Evolutionary conservation across 805 yeast genomes (phyloP), one percentile per base, ranked within the genome.

Genomic region (Teunomyces pallodes): DNA sequence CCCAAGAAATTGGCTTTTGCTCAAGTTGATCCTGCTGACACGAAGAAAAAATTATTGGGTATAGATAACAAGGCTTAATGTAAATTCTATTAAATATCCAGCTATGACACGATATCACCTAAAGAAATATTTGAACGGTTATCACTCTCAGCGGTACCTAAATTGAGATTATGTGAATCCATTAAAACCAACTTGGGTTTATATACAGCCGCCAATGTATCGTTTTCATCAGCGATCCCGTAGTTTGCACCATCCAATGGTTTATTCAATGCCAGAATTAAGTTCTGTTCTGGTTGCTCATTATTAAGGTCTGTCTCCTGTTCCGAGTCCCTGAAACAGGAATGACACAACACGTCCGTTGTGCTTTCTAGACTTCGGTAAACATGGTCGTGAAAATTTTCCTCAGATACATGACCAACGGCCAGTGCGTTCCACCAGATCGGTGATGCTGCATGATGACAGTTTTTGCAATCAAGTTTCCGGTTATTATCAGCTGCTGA

Each of bases 231-330:
- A 5, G 5, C 24, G 7, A 72, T 54, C 0, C 76, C 76, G 46
- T 65, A 70, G 13, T 57, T 54, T 9, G 55, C 60, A 1, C 73
- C 76, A 27, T 51, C 53, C 12, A 72, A 49, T 2, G 73, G 74
- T 41, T 59, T 57, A 29, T 57, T 56, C 13, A 72, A 54, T 5
- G 58, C 30, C 24, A 61, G 61, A 8, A 59, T 36, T 14, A 65
- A 59, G 12, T 54, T 53, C 9, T 29, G 52, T 49, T 46, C 49
- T 1, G 45, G 54, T 4, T 20, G 24, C 4, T 47, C 50, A 0
- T 20, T 43, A 14, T 49, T 55, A 14, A 7, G 35, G 17, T 32
- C 17, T 13, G 10, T 16, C 7, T 13, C 35, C 12, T 20, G 24
- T 12, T 53, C 49, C 26, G 47, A 49, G 16, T 46, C 45, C 43